Base-by-base conservation (phyloP, 2,329 filamentous ascomycete genomes). In the Leptodontidium sp. region DNA sequence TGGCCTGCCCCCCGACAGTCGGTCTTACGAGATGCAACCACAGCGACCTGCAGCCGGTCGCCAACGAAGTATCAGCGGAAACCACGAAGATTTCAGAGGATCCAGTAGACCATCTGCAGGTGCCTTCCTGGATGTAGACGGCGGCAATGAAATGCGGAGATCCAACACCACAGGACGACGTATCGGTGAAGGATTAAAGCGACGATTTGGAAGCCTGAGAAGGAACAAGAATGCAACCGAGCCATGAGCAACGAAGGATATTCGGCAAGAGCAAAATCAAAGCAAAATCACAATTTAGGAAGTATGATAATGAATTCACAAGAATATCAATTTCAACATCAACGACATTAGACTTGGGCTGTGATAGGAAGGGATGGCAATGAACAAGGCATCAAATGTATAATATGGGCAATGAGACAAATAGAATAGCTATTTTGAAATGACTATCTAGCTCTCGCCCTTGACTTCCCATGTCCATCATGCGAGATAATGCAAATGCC, bases 141-240 rank as follows among this genome's bases (percentile, higher is more conserved):
- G 65, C 17, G 73, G 74, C 11, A 63, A 65, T 47, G 62, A 69
- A 21, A 68, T 75, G 55, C 71, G 65, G 11, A 70, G 75, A 67
- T 77, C 75, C 38, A 73, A 75, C 38, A 83, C 81, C 0, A 82
- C 82, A 0, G 81, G 84, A 78, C 79, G 38, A 64, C 72, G 70
- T 32, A 49, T 88, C 8, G 79, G 83, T 14, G 84, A 87, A 35
- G 86, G 85, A 1, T 73, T 89, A 52, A 88, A 84, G 80, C 80
- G 82, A 52, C 82, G 86, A 17, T 82, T 88, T 64, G 86, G 85
- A 32, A 87, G 84, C 73, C 75, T 89, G 64, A 81, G 84, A 57
- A 80, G 81, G 64, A 83, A 81, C 71, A 76, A 75, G 63, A 73
- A 76, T 55, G 45, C 62, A 11, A 55, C 68, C 4, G 65, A 69